Percentiles rank a stretch among this genome's conserved stretches.
phyloP scores from a whole-genome alignment of 2,329 filamentous ascomycete genomes.

The Camillea tinctor region DNA sequence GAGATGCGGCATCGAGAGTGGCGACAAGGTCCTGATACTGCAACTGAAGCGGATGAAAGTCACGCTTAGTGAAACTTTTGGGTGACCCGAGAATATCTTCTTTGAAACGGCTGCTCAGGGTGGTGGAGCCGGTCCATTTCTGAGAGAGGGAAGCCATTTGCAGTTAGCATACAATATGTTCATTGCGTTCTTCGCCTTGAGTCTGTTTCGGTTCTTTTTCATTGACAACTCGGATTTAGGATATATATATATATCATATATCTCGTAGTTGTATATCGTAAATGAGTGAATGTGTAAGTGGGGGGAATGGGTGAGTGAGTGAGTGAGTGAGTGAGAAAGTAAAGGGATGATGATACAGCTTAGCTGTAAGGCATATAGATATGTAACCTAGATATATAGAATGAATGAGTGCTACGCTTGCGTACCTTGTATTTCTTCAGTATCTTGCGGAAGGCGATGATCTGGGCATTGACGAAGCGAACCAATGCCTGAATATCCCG shows the following conservation, averaged over 20 bases:
- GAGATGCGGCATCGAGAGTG: constrained; percentile 46
- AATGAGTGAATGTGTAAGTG: no score
- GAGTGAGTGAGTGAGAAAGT: no score
- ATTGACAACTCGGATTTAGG: no score
- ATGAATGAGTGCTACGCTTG: neutral
- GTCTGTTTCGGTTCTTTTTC: no score
- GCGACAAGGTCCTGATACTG: constrained; percentile 51
- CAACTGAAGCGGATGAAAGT: constrained; percentile 54
- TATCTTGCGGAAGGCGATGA: constrained; percentile 76
- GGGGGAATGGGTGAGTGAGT: no score
- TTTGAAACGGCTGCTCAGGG: constrained; percentile 64
- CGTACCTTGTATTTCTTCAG: constrained; percentile 78
- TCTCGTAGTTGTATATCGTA: no score
- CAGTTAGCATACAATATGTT: neutral
- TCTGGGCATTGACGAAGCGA: constrained; percentile 72
- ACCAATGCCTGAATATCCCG: constrained; percentile 70
- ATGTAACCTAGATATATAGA: no score
- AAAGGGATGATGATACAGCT: no score
- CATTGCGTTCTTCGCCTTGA: no score
- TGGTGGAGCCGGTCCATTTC: constrained; percentile 78
- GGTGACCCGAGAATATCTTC: constrained; percentile 63
- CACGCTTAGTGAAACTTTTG: constrained; percentile 69
- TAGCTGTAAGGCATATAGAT: no score
- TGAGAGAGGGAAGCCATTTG: constrained; percentile 26
- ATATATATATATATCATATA: no score